phyloP scores from a whole-genome alignment of 2,329 filamentous ascomycete species.

The Monosporascus sp. region DNA sequence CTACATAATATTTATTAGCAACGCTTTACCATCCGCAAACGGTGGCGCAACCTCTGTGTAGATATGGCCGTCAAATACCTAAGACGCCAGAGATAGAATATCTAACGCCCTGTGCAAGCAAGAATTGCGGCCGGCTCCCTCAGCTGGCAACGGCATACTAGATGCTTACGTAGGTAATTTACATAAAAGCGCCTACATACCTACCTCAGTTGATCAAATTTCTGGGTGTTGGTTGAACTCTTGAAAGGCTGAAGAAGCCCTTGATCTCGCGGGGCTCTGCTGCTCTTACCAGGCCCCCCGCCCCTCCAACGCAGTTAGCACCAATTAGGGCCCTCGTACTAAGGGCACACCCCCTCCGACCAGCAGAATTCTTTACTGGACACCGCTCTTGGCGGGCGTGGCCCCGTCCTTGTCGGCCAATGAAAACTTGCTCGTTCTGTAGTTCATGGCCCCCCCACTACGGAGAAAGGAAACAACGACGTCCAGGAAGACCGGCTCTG shows the following conservation, averaged over 20 bases:
- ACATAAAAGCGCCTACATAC: too few species aligned
- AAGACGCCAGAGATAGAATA: too few species aligned
- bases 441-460: conserved; percentile 19
- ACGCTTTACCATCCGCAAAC: too few species aligned
- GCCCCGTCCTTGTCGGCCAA: conserved; percentile 28
- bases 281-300: background rate
- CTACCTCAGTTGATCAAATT: too few species aligned
- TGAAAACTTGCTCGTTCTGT: conserved; percentile 42
- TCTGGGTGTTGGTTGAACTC: background rate
- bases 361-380: background rate
- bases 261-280: background rate
- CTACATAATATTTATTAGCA: too few species aligned
- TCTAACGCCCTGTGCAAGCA: too few species aligned
- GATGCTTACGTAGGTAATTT: too few species aligned
- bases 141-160: too few species aligned
- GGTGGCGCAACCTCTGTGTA: too few species aligned
- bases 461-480: conserved; percentile 14
- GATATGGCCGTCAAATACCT: too few species aligned
- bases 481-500: background rate
- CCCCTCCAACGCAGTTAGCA: background rate
- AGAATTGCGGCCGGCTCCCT: too few species aligned
- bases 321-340: background rate
- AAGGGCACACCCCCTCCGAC: background rate
- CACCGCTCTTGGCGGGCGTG: background rate
- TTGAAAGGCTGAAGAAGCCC: background rate